Percentiles rank a stretch among this genome's conserved stretches.
These are phyloP conservation scores for Blastobotrys americana DNA, from an alignment of 805 yeast genomes.

Conservation along the genomic window DNA sequence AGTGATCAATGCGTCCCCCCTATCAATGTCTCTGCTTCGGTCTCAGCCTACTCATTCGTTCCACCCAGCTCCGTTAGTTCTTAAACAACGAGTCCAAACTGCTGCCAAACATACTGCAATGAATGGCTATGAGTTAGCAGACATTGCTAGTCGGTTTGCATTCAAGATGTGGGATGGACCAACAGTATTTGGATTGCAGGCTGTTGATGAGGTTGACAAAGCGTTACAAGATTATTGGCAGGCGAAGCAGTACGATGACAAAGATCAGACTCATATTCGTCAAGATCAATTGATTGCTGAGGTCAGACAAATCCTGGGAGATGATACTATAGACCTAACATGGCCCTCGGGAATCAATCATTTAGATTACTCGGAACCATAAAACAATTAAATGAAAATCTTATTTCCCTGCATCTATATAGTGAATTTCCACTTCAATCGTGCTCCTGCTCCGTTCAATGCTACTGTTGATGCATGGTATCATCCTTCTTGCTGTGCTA, in stretches of 20 bases:
- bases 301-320: conserved; percentile 42
- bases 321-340: conserved; percentile 48
- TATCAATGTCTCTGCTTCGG: conserved; percentile 80
- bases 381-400: too few species aligned
- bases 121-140: conserved; percentile 62
- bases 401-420: too few species aligned
- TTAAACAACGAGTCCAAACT: conserved; percentile 40
- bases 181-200: conserved; percentile 74
- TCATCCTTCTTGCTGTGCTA: too few species aligned
- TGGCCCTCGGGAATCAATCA: conserved; percentile 51
- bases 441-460: too few species aligned
- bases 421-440: too few species aligned
- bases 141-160: conserved; percentile 72
- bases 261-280: conserved; percentile 29
- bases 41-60: conserved; percentile 59
- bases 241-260: conserved; percentile 31
- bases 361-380: too few species aligned
- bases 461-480: too few species aligned
- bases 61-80: conserved; percentile 68
- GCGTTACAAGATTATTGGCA: conserved; percentile 55
- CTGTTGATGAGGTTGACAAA: conserved; percentile 49
- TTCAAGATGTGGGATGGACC: conserved; percentile 57
- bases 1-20: conserved; percentile 75
- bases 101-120: conserved; percentile 44
- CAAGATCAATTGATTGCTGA: conserved; percentile 41